These are phyloP conservation scores for Bolboschoenoplectus hybrid DNA, from an alignment of 202 grass and related monocot genomes.

Conservation along the genomic window DNA sequence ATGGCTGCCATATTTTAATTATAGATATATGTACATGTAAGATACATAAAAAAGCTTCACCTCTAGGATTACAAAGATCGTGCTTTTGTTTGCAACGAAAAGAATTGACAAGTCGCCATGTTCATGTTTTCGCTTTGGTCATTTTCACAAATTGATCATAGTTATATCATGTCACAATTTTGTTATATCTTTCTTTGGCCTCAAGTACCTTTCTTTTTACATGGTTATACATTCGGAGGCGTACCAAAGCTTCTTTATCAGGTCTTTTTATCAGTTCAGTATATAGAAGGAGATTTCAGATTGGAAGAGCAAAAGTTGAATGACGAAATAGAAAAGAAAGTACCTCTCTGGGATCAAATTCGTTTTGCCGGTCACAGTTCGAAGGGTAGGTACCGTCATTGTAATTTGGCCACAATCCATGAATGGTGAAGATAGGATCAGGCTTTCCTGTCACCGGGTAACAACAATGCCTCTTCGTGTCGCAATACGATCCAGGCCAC, in stretches of 20 bases:
- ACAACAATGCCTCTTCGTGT: slow-evolving; percentile 55
- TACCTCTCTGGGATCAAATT: slow-evolving; percentile 35
- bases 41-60: neutral
- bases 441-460: slow-evolving; percentile 61
- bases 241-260: neutral
- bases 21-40: neutral
- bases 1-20: neutral
- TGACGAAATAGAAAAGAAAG: neutral
- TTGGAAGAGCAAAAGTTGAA: neutral
- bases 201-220: neutral
- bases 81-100: neutral
- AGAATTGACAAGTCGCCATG: neutral
- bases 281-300: neutral
- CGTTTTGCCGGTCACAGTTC: slow-evolving; percentile 32
- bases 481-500: slow-evolving; percentile 82
- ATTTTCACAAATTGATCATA: neutral
- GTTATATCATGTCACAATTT: neutral
- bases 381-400: slow-evolving; percentile 49
- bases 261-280: neutral
- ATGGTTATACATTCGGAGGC: neutral
- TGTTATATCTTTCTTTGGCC: neutral
- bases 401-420: slow-evolving; percentile 82
- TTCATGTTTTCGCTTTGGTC: neutral
- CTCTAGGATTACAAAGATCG: neutral
- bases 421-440: slow-evolving; percentile 67